Base-by-base conservation (phyloP, 1,284 basidiomycete species). In the Apiotrichum porosum region DNA sequence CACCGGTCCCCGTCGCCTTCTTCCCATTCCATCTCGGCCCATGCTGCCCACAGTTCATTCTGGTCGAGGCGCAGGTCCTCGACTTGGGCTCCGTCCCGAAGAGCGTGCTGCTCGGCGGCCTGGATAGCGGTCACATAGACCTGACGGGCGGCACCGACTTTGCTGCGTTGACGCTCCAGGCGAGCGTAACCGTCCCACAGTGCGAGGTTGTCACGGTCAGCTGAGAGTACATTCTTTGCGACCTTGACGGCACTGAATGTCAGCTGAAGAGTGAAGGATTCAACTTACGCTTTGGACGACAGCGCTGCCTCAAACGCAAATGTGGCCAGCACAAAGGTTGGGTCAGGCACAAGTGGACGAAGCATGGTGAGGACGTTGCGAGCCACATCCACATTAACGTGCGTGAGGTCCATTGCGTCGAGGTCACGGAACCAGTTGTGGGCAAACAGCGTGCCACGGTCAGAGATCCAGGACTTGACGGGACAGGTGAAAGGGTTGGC, bases 121-220 rank as follows among this genome's bases (percentile, higher is more conserved):
- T 68, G 67, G 2, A 78, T 54, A 4, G 73, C 73, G 1, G 84
- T 85, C 56, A 83, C 78, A 69, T 91, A 95, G 3, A 95, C 81
- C 58, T 89, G 89, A 14, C 91, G 79, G 6, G 89, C 88, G 9
- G 88, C 85, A 36, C 81, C 79, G 6, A 78, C 50, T 47, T 83
- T 83, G 14, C 83, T 83, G 9, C 86, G 81, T 43, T 84, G 75
- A 0, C 81, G 78, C 63, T 93, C 86, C 18, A 95, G 76, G 23
- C 82, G 81, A 9, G 88, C 89, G 72, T 94, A 91, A 3, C 80
- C 80, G 35, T 81, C 79, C 89, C 92, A 95, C 37, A 84, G 82
- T 0, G 74, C 68, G 22, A 89, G 66, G 14, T 89, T 88, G 38
- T 83, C 78, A 15, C 80, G 81, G 40, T 80, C 75, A 1, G 62